Evolutionary conservation across 164 flowering plant genomes (phyloP).

Genomic region (Platanus orientalis): DNA sequence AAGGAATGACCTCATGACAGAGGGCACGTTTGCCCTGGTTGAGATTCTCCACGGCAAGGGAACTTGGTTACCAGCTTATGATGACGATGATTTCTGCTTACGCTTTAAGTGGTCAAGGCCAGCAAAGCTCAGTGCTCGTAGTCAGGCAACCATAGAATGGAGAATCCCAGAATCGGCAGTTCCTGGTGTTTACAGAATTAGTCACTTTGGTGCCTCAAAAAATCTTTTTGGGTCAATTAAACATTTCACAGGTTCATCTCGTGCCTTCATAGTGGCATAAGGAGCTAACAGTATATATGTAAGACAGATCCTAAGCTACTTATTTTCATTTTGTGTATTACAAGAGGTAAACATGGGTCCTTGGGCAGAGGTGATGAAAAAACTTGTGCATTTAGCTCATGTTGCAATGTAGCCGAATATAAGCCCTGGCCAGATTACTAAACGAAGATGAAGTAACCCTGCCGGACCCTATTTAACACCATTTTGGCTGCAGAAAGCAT

Average conservation of each 20-base stretch:
- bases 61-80: slow-evolving; percentile 77
- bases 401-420: too few relatives aligned
- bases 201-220: slow-evolving; percentile 89
- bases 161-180: slow-evolving; percentile 57
- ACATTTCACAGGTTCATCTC: slow-evolving; percentile 80
- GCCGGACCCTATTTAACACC: too few relatives aligned
- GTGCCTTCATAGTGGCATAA: slow-evolving; percentile 77
- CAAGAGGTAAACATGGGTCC: too few relatives aligned
- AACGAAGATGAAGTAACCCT: too few relatives aligned
- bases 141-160: slow-evolving; percentile 87
- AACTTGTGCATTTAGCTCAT: too few relatives aligned
- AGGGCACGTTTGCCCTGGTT: slow-evolving; percentile 88
- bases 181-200: slow-evolving; percentile 79
- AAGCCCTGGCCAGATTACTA: too few relatives aligned
- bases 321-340: too few relatives aligned
- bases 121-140: slow-evolving; percentile 56
- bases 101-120: slow-evolving; percentile 92
- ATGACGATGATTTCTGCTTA: slow-evolving; percentile 91
- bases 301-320: too few relatives aligned
- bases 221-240: slow-evolving; percentile 53
- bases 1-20: slow-evolving; percentile 92
- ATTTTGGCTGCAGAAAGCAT: too few relatives aligned
- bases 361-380: too few relatives aligned
- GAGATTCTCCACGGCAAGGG: slow-evolving; percentile 60
- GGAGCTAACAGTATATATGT: too few relatives aligned